phyloP scores from a whole-genome alignment of 2,329 filamentous ascomycete genomes.

The Sporothrix humicola region DNA sequence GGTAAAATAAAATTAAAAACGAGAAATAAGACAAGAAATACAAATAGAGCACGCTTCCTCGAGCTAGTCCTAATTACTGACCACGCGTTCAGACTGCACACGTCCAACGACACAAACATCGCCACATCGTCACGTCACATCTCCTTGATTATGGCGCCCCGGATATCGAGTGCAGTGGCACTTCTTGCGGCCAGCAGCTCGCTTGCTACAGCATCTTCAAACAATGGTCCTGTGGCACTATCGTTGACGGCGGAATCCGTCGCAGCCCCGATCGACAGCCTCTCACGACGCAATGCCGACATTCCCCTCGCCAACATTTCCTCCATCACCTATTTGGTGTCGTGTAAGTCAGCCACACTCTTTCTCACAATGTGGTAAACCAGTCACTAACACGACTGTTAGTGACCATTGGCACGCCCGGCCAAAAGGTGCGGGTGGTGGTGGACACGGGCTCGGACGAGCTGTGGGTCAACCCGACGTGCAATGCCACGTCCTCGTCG shows the following conservation, averaged over 20 bases:
- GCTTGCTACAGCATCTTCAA: background rate
- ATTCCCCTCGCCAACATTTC: conserved; percentile 34
- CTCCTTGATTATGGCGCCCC: too few relatives aligned
- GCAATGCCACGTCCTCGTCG: conserved; percentile 45
- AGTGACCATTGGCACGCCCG: conserved; percentile 55
- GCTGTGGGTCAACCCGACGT: conserved; percentile 64
- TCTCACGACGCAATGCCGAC: conserved; percentile 31
- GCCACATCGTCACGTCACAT: background rate
- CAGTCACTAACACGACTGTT: too few relatives aligned
- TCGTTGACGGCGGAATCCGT: background rate
- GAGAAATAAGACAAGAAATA: too few relatives aligned
- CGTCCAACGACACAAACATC: background rate
- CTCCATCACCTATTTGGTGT: conserved; percentile 32
- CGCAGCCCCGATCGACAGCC: background rate
- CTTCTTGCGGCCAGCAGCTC: background rate
- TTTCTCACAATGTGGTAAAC: too few relatives aligned
- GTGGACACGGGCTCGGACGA: conserved; percentile 62
- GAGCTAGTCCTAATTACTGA: too few relatives aligned
- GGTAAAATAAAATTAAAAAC: too few relatives aligned
- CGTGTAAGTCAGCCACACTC: conserved; percentile 20
- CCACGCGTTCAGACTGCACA: too few relatives aligned
- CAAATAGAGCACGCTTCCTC: too few relatives aligned
- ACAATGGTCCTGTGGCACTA: background rate
- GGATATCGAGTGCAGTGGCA: background rate
- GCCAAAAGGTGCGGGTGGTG: conserved; percentile 54